phyloP scores from a whole-genome alignment of 2,329 filamentous ascomycete species.

The Thelonectria olida region DNA sequence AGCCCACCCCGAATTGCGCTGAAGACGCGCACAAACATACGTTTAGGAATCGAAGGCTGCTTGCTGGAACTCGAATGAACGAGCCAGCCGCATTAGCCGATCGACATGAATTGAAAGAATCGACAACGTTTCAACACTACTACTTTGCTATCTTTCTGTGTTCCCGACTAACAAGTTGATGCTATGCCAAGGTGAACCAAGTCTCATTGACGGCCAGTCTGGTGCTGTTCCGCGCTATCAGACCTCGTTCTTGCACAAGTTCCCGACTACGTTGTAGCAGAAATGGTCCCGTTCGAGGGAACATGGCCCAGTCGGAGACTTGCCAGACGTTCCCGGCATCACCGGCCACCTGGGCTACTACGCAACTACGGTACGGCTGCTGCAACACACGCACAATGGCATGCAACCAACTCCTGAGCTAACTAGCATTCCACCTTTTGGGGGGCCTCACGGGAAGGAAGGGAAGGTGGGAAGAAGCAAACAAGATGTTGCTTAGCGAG shows the following conservation, averaged over 20 bases:
- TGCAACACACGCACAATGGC: no score
- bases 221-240: background rate
- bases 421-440: background rate
- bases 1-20: conserved; percentile 14
- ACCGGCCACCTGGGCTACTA: conserved; percentile 1
- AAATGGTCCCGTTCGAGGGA: background rate
- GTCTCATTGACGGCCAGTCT: no score
- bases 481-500: background rate
- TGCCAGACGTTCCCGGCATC: conserved; percentile 5
- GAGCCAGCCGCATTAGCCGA: conserved; percentile 9
- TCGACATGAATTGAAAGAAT: conserved; percentile 15
- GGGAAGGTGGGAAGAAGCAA: background rate
- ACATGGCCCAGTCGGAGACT: conserved; percentile 2
- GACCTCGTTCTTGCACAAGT: no score
- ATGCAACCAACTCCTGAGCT: conserved; percentile 22
- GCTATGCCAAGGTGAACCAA: no score
- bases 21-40: conserved; percentile 21
- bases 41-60: conserved; percentile 16
- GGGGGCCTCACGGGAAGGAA: background rate
- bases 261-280: background rate
- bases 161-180: background rate
- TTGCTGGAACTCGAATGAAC: background rate
- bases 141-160: background rate
- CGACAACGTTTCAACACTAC: conserved; percentile 11
- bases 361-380: no score